Conservation (phyloP, 2,329 filamentous ascomycete genomes). For the Lachnellula cervina region DNA sequence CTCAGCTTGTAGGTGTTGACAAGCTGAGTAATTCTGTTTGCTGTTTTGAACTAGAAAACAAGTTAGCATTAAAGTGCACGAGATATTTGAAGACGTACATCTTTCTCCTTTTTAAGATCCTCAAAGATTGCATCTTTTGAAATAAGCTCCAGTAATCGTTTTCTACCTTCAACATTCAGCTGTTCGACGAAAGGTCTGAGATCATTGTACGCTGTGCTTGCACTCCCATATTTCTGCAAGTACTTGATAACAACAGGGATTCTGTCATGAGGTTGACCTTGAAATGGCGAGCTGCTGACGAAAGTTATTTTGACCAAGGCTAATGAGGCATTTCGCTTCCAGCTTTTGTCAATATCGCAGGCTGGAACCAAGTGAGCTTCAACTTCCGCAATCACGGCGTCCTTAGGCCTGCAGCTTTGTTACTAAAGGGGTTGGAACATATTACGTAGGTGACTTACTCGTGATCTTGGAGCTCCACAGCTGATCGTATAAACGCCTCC, state of each 20-base stretch:
- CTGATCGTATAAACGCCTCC: slow-evolving; percentile 28
- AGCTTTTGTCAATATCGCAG: slow-evolving; percentile 31
- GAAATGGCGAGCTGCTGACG: slow-evolving; percentile 8
- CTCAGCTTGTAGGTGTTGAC: slow-evolving; percentile 27
- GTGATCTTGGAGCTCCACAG: slow-evolving; percentile 16
- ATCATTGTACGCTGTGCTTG: slow-evolving; percentile 29
- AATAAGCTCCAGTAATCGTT: slow-evolving; percentile 12
- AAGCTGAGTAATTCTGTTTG: slow-evolving; percentile 20
- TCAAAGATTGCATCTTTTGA: slow-evolving; percentile 7
- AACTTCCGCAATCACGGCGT: slow-evolving; percentile 22
- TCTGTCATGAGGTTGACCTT: slow-evolving; percentile 5
- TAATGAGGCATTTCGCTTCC: slow-evolving; percentile 32
- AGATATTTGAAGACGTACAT: neutral
- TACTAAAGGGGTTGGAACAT: neutral
- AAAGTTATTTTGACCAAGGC: slow-evolving; percentile 26
- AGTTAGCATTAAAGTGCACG: neutral
- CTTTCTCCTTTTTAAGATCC: neutral
- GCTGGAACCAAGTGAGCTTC: slow-evolving; percentile 28
- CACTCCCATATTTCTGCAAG: slow-evolving; percentile 26
- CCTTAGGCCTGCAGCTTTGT: slow-evolving; percentile 12
- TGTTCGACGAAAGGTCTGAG: slow-evolving; percentile 25
- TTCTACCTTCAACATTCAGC: slow-evolving; percentile 17
- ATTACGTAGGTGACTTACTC: slow-evolving; percentile 19
- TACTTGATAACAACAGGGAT: slow-evolving; percentile 24
- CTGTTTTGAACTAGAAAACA: slow-evolving; percentile 18